Conservation (phyloP, 768 basidiomycete genomes). For the Agaricus sinodeliciosus region DNA sequence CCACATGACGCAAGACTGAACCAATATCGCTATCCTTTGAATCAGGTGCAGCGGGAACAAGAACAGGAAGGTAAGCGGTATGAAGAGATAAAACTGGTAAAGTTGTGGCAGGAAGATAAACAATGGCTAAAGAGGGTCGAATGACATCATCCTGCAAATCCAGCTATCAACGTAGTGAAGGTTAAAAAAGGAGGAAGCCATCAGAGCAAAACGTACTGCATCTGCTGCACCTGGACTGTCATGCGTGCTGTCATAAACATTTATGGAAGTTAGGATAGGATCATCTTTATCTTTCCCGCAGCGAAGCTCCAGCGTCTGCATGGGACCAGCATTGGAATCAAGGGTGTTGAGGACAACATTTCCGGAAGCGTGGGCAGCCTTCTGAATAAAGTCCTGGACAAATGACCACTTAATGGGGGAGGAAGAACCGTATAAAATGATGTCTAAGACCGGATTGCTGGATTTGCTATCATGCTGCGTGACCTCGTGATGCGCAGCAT, state of each 20-base stretch:
- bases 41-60: constrained; percentile 24
- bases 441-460: constrained; percentile 41
- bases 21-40: constrained; percentile 16
- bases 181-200: constrained; percentile 19
- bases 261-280: constrained; percentile 23
- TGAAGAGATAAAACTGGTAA: constrained; percentile 30
- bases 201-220: constrained; percentile 28
- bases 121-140: constrained; percentile 58
- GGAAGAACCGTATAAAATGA: constrained; percentile 63
- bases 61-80: constrained; percentile 53
- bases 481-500: constrained; percentile 26
- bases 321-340: constrained; percentile 17
- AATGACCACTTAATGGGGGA: constrained; percentile 56
- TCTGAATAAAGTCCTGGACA: constrained; percentile 52
- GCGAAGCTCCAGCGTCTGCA: constrained; percentile 24
- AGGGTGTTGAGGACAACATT: constrained; percentile 22
- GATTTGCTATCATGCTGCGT: constrained; percentile 14
- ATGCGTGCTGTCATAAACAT: constrained; percentile 32
- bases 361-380: constrained; percentile 37
- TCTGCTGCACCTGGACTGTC: constrained; percentile 15
- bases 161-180: constrained; percentile 32
- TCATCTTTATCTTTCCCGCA: constrained; percentile 20
- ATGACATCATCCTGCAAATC: constrained; percentile 25
- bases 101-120: constrained; percentile 53
- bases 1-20: constrained; percentile 22